Evolutionary conservation across 2,329 filamentous ascomycete genomes (phyloP).

Genomic region (Torrubiellomyces zombiae): DNA sequence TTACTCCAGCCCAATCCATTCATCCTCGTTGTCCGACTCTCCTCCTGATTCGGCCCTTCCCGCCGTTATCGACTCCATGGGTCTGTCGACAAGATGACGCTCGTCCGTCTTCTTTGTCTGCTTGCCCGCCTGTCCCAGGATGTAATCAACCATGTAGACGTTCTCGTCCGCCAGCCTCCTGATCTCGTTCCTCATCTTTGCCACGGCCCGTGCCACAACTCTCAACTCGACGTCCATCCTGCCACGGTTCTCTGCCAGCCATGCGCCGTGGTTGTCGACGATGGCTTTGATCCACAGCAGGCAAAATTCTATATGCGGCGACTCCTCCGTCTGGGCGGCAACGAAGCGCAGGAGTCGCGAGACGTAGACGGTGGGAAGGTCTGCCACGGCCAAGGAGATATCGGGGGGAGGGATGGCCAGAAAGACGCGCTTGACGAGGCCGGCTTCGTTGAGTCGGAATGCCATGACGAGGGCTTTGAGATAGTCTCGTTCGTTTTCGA

Average conservation of each 20-base stretch:
- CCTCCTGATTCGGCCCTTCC: conserved; percentile 17
- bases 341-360: conserved; percentile 74
- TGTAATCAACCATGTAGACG: conserved; percentile 73
- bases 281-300: conserved; percentile 78
- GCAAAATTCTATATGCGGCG: conserved; percentile 88
- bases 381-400: conserved; percentile 60
- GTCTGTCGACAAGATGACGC: too few relatives aligned
- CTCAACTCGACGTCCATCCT: conserved; percentile 74
- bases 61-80: too few relatives aligned
- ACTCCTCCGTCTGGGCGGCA: conserved; percentile 72
- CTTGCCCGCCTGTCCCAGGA: conserved; percentile 36
- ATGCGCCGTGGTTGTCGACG: conserved; percentile 68
- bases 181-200: conserved; percentile 67
- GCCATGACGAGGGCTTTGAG: conserved; percentile 92
- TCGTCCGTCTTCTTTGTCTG: conserved; percentile 10
- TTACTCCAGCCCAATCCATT: conserved; percentile 34
- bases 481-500: conserved; percentile 57
- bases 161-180: conserved; percentile 76
- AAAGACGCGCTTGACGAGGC: conserved; percentile 72
- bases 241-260: conserved; percentile 64
- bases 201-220: conserved; percentile 64
- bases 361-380: conserved; percentile 74
- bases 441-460: conserved; percentile 80
- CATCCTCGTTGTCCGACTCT: conserved; percentile 21
- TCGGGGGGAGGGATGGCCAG: conserved; percentile 61